phyloP scores from a whole-genome alignment of 768 basidiomycete genomes.

The Neoboletus brunneissimus region DNA sequence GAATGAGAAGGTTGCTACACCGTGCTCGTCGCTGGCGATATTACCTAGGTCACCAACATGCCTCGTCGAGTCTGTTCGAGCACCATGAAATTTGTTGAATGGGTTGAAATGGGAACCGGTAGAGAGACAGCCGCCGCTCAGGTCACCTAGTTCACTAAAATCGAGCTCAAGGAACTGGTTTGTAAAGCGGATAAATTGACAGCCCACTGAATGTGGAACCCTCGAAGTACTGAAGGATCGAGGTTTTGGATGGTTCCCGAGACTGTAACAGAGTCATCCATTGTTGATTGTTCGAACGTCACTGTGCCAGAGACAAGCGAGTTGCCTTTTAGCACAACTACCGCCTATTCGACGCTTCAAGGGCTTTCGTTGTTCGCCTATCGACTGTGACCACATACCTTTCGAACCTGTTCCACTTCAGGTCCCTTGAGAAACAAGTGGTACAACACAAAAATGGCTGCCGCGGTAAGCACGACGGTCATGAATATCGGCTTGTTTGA shows the following conservation, averaged over 20 bases:
- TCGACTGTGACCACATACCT: slow-evolving; percentile 12
- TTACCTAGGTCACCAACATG: slow-evolving; percentile 82
- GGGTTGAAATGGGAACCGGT: slow-evolving; percentile 82
- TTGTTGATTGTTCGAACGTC: slow-evolving; percentile 55
- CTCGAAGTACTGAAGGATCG: slow-evolving; percentile 54
- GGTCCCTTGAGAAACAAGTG: slow-evolving; percentile 17
- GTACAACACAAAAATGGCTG: slow-evolving; percentile 20
- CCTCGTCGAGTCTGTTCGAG: slow-evolving; percentile 47
- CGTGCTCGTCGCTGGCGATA: slow-evolving; percentile 56
- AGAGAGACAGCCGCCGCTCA: slow-evolving; percentile 61
- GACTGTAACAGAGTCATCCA: slow-evolving; percentile 53
- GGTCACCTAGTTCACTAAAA: slow-evolving; percentile 50
- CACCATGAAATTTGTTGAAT: slow-evolving; percentile 61
- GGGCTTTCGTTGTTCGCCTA: background rate
- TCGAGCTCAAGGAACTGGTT: slow-evolving; percentile 20
- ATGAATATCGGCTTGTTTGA: slow-evolving; percentile 22
- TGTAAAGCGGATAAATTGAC: background rate
- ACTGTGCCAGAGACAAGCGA: slow-evolving; percentile 62
- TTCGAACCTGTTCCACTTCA: slow-evolving; percentile 18
- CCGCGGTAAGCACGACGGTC: slow-evolving; percentile 8
- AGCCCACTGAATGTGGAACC: slow-evolving; percentile 81
- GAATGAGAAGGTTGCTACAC: slow-evolving; percentile 56
- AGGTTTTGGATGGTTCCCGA: slow-evolving; percentile 62
- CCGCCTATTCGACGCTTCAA: slow-evolving; percentile 39
- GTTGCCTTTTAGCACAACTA: slow-evolving; percentile 60